A percentile compares a stretch with the other conserved stretches of the same genome.
Conservation (phyloP, 2,329 filamentous ascomycete species). For the Alternaria triticimaculans region DNA sequence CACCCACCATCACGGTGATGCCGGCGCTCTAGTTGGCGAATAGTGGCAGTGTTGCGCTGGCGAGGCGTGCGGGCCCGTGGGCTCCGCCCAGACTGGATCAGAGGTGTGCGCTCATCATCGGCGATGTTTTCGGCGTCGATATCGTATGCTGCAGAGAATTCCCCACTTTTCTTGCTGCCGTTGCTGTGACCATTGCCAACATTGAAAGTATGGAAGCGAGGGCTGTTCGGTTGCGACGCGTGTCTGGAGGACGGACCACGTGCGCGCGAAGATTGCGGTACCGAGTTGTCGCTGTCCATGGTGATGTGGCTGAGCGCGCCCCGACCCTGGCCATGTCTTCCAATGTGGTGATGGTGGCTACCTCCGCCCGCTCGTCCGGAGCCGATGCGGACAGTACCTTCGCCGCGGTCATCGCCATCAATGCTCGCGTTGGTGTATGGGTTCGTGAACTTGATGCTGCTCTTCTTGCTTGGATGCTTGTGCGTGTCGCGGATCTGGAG, state of each 20-base stretch:
- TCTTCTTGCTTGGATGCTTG: constrained; percentile 74
- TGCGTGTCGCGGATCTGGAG: constrained; percentile 66
- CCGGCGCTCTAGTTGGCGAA: constrained; percentile 77
- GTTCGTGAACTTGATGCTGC: constrained; percentile 93
- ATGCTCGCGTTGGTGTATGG: constrained; percentile 70
- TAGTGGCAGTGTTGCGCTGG: constrained; percentile 61
- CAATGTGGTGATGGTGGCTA: constrained; percentile 80
- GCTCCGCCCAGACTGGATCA: constrained; percentile 71
- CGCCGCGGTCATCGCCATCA: constrained; percentile 53
- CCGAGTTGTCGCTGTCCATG: constrained; percentile 62
- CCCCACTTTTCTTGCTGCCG: constrained; percentile 63
- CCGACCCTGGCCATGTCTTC: constrained; percentile 75
- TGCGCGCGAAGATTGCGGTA: constrained; percentile 73
- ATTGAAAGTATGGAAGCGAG: constrained; percentile 59
- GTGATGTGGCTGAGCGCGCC: constrained; percentile 75
- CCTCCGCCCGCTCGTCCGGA: constrained; percentile 62
- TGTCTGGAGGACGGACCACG: constrained; percentile 65
- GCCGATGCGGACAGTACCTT: constrained; percentile 49
- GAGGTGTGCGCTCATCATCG: constrained; percentile 86
- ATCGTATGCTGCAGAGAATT: constrained; percentile 73
- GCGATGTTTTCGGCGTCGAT: constrained; percentile 80
- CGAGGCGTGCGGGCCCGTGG: constrained; percentile 58
- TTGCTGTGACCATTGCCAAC: constrained; percentile 43
- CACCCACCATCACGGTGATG: constrained; percentile 59
- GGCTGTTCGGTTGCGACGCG: constrained; percentile 72